These are phyloP conservation scores for Carex kokanica DNA, from an alignment of 176 grass and related monocot species.

Conservation along the genomic window DNA sequence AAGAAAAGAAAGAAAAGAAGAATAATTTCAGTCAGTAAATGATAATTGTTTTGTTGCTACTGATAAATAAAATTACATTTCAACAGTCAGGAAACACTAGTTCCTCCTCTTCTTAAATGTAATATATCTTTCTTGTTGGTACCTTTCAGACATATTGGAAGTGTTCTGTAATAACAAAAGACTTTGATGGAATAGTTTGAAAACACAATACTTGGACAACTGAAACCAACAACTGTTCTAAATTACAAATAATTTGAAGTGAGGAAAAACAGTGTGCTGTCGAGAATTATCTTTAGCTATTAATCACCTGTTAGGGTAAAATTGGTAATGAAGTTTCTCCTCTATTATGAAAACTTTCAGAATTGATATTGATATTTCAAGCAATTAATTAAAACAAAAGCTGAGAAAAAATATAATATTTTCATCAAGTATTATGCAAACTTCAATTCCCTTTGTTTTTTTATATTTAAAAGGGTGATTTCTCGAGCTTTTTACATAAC, in stretches of 20 bases:
- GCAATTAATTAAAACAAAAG: no score
- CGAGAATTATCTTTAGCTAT: neutral
- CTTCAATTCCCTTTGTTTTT: neutral
- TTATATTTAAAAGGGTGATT: neutral
- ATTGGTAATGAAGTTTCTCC: no score
- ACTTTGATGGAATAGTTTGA: neutral
- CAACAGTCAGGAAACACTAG: neutral
- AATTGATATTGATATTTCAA: no score
- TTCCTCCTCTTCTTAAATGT: neutral
- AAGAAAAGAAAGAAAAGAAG: neutral
- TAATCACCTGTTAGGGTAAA: neutral
- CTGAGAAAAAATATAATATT: no score
- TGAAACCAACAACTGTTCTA: neutral
- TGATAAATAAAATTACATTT: neutral
- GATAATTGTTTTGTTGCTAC: neutral
- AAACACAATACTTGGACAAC: neutral
- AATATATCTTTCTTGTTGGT: neutral
- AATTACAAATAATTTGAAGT: neutral
- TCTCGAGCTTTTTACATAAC: neutral
- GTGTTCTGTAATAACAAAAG: neutral
- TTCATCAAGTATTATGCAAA: no score
- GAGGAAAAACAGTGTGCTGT: neutral
- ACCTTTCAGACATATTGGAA: neutral
- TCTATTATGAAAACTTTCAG: no score
- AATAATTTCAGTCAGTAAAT: neutral